Evolutionary conservation across 129 eudicot genomes (phyloP), one percentile per base, ranked within the genome.

Genomic region (Rutidosis leptorrhynchoides): DNA sequence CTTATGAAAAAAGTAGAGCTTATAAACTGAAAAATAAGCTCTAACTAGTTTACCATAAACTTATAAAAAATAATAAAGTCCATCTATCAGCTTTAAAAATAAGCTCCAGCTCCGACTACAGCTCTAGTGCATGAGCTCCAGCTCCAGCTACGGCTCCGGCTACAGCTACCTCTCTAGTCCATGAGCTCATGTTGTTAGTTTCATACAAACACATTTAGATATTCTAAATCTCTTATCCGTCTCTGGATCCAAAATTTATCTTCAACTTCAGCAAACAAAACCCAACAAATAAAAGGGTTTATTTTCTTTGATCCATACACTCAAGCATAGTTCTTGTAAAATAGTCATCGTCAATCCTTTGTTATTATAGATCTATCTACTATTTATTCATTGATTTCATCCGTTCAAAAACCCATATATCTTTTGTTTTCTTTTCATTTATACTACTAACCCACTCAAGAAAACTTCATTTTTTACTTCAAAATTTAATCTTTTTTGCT

Each of bases 311-410:
- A 74, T 74, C 78, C 56, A 37, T 64, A 73, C 77, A 64, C 12
- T 19, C 27, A 60, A n/a, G 54, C 72, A 67, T 67, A 77, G 57
- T 77, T 78, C 60, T 78, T 78, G 52, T 71, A 51, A 72, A 73
- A 71, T 78, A 70, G 56, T 77, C 71, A 76, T 76, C 64, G 62
- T 76, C 80, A 71, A 76, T 69, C 80, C 69, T 69, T 69, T 76
- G 70, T 69, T 62, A 37, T 55, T 37, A n/a, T 57, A n/a, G 17
- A 55, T 71, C 65, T 60, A 70, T 65, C 77, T 52, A n/a, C n/a
- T n/a, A n/a, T n/a, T n/a, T n/a, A 70, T 70, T 77, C 73, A 58
- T 75, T 75, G 74, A 67, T 78, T 45, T 67, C 65, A 71, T 67
- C 73, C 63, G 25, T 68, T 56, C 28, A 43, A 46, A 59, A 32